Base-by-base conservation (phyloP, 2,329 filamentous ascomycete species). In the Phaeosphaeriaceae sp. region DNA sequence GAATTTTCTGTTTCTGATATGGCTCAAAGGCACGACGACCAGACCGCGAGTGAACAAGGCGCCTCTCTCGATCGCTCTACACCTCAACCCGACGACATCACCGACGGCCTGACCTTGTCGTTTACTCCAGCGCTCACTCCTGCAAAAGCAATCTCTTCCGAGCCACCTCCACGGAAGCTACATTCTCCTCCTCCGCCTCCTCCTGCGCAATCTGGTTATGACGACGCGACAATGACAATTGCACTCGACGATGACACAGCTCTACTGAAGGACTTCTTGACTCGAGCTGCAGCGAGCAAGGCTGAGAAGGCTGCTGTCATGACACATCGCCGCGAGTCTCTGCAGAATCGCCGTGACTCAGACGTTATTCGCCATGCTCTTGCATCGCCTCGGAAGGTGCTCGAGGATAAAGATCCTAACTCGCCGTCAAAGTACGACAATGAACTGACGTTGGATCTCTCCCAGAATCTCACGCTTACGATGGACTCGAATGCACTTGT, bases 231-330 rank as follows among this genome's bases (percentile, higher is more conserved):
- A 0, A 70, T 68, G 64, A 72, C 71, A 20, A 63, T 78, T 56
- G 58, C 76, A 66, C 48, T 83, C 60, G 70, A 79, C 41, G 81
- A 82, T 54, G 82, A 84, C 58, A 83, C 82, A 7, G 81, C 81
- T 1, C 67, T 83, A 17, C 70, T 84, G 5, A 81, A 81, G 58
- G 80, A 82, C 36, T 84, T 83, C 61, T 75, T 84, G 44, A 81
- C 72, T 19, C 80, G 81, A 9, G 80, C 81, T n/a, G 80, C 78
- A n/a, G 78, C 81, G 27, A 82, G 73, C 61, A 83, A 81, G 63
- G 72, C 78, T 19, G 73, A 69, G 54, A 78, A 75, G 49, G 67
- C 76, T 21, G 68, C 71, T 17, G 64, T 63, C 11, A 71, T 74
- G 19, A 63, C 72, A 36, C 67, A 67, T 25, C 78, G 77, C 44